Evolutionary conservation across 2,329 filamentous ascomycete genomes (phyloP).

Genomic region (Neodidymelliopsis sp.): DNA sequence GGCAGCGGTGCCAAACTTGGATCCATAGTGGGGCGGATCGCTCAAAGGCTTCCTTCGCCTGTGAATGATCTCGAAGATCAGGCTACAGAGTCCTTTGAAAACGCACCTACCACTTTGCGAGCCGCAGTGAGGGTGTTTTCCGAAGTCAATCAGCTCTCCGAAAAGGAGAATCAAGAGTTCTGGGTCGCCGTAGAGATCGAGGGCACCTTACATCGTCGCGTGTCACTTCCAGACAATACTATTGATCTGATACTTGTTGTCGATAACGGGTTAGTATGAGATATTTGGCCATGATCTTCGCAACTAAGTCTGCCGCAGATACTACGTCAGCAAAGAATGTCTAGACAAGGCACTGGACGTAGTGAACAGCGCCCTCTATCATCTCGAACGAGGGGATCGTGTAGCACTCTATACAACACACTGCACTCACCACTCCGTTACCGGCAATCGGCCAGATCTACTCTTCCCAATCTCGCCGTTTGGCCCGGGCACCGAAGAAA

Average conservation of each 20-base stretch:
- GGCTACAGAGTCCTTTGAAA: background rate
- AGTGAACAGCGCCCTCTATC: constrained; percentile 27
- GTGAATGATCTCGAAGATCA: constrained; percentile 9
- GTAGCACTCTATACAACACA: constrained; percentile 42
- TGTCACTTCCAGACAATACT: constrained; percentile 19
- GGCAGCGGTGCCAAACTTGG: constrained; percentile 23
- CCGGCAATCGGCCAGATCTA: constrained; percentile 36
- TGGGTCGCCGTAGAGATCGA: constrained; percentile 44
- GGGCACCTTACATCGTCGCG: constrained; percentile 35
- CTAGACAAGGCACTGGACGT: constrained; percentile 29
- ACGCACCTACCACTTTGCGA: constrained; percentile 31
- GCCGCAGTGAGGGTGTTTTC: constrained; percentile 32
- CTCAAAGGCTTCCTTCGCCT: constrained; percentile 28
- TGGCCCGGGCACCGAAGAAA: constrained; percentile 22
- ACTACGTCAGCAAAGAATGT: constrained; percentile 39
- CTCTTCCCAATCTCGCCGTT: constrained; percentile 30
- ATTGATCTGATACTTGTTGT: constrained; percentile 48
- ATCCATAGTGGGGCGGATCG: constrained; percentile 23
- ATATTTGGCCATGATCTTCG: background rate
- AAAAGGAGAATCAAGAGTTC: constrained; percentile 30
- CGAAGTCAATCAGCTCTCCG: constrained; percentile 28
- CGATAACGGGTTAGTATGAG: constrained; percentile 45
- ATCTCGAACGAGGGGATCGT: constrained; percentile 32
- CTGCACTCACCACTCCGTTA: constrained; percentile 37
- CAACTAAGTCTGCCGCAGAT: constrained; percentile 24